Evolutionary conservation across 192 early-diverging fungal genomes (phyloP).

Genomic region (Radiomyces spectabilis): DNA sequence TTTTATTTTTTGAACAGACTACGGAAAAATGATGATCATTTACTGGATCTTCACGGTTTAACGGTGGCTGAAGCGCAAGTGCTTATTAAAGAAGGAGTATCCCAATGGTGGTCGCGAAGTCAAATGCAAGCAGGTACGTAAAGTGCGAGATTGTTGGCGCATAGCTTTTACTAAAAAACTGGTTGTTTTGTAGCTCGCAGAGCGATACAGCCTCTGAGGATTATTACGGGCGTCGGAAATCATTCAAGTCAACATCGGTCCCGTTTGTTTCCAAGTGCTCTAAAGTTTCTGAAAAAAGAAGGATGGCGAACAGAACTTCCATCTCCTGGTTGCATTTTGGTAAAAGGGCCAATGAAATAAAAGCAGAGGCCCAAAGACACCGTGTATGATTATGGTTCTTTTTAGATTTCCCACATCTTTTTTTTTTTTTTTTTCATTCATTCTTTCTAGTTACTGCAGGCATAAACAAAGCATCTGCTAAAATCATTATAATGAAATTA

Average conservation of each 20-base stretch:
- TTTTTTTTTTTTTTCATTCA: neutral
- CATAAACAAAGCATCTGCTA: too few relatives aligned
- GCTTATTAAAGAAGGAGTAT: constrained; percentile 49
- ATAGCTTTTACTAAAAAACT: neutral
- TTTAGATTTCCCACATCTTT: neutral
- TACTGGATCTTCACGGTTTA: constrained; percentile 66
- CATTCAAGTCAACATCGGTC: constrained; percentile 54
- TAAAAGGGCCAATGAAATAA: constrained; percentile 30
- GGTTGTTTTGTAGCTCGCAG: constrained; percentile 15
- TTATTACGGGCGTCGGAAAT: constrained; percentile 59
- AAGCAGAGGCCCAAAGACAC: too few relatives aligned
- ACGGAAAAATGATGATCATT: constrained; percentile 36
- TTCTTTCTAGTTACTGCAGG: neutral
- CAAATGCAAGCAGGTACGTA: constrained; percentile 25
- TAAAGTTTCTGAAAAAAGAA: constrained; percentile 35
- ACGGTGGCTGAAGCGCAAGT: constrained; percentile 52
- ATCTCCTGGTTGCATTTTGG: constrained; percentile 45
- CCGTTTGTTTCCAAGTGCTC: constrained; percentile 44
- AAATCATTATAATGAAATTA: too few relatives aligned
- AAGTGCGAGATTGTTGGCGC: neutral
- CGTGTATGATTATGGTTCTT: neutral
- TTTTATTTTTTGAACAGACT: constrained; percentile 27
- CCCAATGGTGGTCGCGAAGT: constrained; percentile 47
- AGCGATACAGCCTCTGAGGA: constrained; percentile 40
- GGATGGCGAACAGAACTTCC: constrained; percentile 49